A percentile compares a stretch with the other conserved stretches of the same genome.
phyloP scores from a whole-genome alignment of 1,139 yeast species.

The Trichomonascaceae sp. region DNA sequence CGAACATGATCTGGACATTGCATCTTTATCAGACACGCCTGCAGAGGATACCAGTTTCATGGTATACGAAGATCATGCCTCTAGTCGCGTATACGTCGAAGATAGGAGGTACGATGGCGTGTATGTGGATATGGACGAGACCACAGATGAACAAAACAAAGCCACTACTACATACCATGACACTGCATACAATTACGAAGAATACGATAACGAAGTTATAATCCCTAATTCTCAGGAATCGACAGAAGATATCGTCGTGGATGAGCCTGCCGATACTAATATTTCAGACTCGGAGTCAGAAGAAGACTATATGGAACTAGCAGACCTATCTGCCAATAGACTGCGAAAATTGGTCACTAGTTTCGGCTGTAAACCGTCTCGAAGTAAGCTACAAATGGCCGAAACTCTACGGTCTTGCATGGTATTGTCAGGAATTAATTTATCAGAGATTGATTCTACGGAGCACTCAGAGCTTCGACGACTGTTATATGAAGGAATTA shows the following conservation, averaged over 20 bases:
- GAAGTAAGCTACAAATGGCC: not conserved
- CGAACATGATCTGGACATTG: not conserved
- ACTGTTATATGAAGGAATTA: conserved; percentile 11
- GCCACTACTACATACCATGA: not conserved
- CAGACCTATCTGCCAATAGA: not conserved
- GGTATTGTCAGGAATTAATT: not conserved
- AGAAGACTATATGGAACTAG: not conserved
- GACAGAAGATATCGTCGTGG: not conserved
- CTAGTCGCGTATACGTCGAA: not conserved
- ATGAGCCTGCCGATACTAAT: not conserved
- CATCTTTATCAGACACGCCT: not conserved
- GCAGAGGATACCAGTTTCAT: not conserved
- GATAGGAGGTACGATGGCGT: not conserved
- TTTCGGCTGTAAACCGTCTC: not conserved
- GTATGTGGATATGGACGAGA: not conserved
- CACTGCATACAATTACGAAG: not conserved
- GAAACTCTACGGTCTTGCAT: conserved; percentile 4
- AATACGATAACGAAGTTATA: not conserved
- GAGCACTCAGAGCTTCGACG: not conserved
- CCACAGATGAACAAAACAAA: not conserved
- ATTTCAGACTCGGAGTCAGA: not conserved
- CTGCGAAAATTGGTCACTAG: not conserved
- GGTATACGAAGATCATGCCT: not conserved
- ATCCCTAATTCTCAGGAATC: not conserved
- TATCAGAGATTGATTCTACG: not conserved